Conservation (phyloP, 371 early-diverging fungal genomes). For the Apophysomyces trapeziformis region DNA sequence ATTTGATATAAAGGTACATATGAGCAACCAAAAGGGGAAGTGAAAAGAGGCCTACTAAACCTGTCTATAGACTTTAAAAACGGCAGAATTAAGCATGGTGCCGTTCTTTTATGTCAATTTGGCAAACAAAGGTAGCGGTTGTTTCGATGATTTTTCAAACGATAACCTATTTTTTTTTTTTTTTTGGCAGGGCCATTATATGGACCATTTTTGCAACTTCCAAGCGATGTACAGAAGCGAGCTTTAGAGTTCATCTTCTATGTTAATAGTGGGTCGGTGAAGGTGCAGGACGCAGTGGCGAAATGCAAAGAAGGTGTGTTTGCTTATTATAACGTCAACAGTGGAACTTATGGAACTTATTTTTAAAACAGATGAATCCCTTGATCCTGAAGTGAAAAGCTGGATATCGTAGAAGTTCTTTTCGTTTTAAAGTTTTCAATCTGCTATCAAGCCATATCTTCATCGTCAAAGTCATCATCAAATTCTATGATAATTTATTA, state of each 20-base stretch:
- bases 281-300: slow-evolving; percentile 29
- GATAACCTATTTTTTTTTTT: no score
- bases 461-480: slow-evolving; percentile 22
- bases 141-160: not conserved
- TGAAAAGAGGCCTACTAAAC: not conserved
- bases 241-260: slow-evolving; percentile 58
- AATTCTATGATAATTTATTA: slow-evolving; percentile 10
- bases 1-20: slow-evolving; percentile 29
- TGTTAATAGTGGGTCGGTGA: slow-evolving; percentile 33
- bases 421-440: not conserved
- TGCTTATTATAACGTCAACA: slow-evolving; percentile 9
- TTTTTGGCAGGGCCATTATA: slow-evolving; percentile 32
- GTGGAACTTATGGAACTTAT: not conserved
- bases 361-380: not conserved
- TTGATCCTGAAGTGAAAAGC: not conserved
- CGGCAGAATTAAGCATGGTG: slow-evolving; percentile 44
- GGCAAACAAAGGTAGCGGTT: slow-evolving; percentile 29
- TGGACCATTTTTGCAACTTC: slow-evolving; percentile 53
- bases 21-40: not conserved
- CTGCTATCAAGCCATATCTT: slow-evolving; percentile 14
- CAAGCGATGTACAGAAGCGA: slow-evolving; percentile 48
- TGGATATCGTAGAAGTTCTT: not conserved
- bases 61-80: slow-evolving; percentile 30
- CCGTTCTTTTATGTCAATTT: slow-evolving; percentile 56
- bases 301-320: slow-evolving; percentile 21